Evolutionary conservation across 306 rosid species (phyloP).

Genomic region (Gillenia trifoliata): DNA sequence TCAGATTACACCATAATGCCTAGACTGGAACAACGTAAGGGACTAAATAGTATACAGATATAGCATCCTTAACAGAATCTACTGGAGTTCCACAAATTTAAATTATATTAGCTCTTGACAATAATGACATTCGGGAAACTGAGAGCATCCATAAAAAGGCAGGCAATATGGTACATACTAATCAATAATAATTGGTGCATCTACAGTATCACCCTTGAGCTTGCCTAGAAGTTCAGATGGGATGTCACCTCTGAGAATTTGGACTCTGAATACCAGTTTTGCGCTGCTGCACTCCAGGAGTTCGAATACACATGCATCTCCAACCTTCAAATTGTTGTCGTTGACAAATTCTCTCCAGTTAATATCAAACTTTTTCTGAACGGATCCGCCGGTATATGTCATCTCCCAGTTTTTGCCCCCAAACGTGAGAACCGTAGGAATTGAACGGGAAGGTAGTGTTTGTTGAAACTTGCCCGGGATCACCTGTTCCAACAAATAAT

Average conservation of each 20-base stretch:
- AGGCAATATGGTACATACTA: conserved; percentile 10
- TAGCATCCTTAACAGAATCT: background rate
- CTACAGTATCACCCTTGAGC: conserved; percentile 21
- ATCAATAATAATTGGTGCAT: conserved; percentile 30
- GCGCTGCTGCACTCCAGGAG: conserved; percentile 24
- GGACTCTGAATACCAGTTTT: conserved; percentile 40
- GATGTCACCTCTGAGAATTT: conserved; percentile 67
- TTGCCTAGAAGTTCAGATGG: conserved; percentile 28
- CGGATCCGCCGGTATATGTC: conserved; percentile 20
- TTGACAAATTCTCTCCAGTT: conserved; percentile 42
- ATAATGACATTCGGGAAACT: background rate
- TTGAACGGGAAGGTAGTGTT: conserved; percentile 27
- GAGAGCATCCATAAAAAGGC: background rate
- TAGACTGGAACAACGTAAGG: background rate
- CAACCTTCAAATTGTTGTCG: conserved; percentile 45
- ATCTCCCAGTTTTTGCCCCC: conserved; percentile 41
- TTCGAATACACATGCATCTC: conserved; percentile 65
- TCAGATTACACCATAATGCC: background rate
- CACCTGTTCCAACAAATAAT: conserved; percentile 24
- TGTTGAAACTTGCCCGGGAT: background rate
- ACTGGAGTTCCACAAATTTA: background rate
- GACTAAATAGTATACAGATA: background rate
- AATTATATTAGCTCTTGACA: background rate
- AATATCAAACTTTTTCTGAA: background rate
- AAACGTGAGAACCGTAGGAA: conserved; percentile 26